Evolutionary conservation across 2,329 filamentous ascomycete species (phyloP), one percentile per base, ranked within the genome.

Genomic region (Neofusicoccum kwambonambiense): DNA sequence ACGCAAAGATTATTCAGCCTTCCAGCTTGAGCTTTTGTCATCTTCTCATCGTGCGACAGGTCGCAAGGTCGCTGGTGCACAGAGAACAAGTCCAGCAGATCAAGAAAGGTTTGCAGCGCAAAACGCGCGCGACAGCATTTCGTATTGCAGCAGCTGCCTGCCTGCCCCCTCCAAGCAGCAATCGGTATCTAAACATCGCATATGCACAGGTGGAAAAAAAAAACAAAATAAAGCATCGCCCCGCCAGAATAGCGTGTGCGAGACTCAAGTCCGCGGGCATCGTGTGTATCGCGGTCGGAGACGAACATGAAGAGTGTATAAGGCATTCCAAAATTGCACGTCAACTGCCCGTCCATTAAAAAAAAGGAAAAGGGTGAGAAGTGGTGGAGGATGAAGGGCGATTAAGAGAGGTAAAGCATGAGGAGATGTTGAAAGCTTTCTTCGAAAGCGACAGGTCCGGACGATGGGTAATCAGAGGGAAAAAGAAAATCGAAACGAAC

Each of bases 161-260:
- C 22, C 56, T 42, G 47, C 56, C 19, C 3, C 31, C 56, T 15
- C 13, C 37, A 39, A 39, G n/a, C 42, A 60, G 42, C 56, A 47
- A 22, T 37, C 31, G 56, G 56, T 60, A 60, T 47, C 56, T 60
- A 60, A 31, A 37, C 56, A 49, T 60, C 3, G 34, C 41, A 60
- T 45, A 37, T 47, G 42, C 56, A 60, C 31, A 60, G 44, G 4
- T 13, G 22, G 39, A 34, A 45, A 17, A 17, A 15, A 60, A 60
- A 45, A 19, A 3, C 15, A 17, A 58, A 37, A 9, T 4, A 35
- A 37, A 47, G 37, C 31, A 22, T 11, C n/a, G 37, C 12, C 11
- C 7, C 27, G 13, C n/a, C 7, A 44, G n/a, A 44, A 9, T 12
- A 11, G 22, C 41, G 17, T 17, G 39, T 13, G 54, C 19, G 35